These are phyloP conservation scores for Cardiospermum halicacabum DNA, from an alignment of 345 rosid genomes.

Conservation along the genomic window DNA sequence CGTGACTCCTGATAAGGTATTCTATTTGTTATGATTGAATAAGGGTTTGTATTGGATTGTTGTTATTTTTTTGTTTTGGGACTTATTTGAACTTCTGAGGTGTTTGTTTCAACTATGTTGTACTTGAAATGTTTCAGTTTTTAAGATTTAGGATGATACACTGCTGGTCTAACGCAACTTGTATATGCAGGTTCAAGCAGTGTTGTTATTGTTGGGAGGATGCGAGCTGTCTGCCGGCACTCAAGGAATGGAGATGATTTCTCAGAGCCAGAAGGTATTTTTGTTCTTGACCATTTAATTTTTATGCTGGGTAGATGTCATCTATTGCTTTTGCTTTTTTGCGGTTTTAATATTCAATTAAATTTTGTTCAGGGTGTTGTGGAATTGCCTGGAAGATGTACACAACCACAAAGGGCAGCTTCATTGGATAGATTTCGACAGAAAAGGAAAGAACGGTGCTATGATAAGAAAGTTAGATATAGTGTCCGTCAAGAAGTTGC, in stretches of 20 bases:
- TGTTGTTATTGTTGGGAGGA: conserved; percentile 67
- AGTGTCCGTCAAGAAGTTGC: conserved; percentile 98
- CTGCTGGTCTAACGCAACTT: background rate
- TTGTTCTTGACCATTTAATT: conserved; percentile 2
- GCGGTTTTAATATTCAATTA: background rate
- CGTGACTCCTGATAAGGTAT: conserved; percentile 76
- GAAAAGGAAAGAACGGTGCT: conserved; percentile 91
- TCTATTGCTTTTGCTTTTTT: conserved; percentile 3
- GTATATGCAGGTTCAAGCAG: conserved; percentile 65
- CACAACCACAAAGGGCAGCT: conserved; percentile 83
- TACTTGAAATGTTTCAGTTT: background rate
- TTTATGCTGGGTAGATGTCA: background rate
- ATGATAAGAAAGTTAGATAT: conserved; percentile 92
- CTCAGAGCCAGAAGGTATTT: conserved; percentile 58
- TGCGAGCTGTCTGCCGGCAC: conserved; percentile 64
- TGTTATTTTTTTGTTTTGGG: background rate
- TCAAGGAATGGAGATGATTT: conserved; percentile 46
- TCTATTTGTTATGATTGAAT: background rate
- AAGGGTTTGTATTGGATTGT: conserved; percentile 7
- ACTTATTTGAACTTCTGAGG: too few relatives aligned
- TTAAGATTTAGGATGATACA: background rate
- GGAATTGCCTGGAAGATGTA: conserved; percentile 60
- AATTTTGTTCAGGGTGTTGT: conserved; percentile 36
- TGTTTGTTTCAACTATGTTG: background rate
- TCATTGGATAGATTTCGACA: conserved; percentile 82